Evolutionary conservation across 371 early-diverging fungal species (phyloP).

Genomic region (Mortierella sp.): DNA sequence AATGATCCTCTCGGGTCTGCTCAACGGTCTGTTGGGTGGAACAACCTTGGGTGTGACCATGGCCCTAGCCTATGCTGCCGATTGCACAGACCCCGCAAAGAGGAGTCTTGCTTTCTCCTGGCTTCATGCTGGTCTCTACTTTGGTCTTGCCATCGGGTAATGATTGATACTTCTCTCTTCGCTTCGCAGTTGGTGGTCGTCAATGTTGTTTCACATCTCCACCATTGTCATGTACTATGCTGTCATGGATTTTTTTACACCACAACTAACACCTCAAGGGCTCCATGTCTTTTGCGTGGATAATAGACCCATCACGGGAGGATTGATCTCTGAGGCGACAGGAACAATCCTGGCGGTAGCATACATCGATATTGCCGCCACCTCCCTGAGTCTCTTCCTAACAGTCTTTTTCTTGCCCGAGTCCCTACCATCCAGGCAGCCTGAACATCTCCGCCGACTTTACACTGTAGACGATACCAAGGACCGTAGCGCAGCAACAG

Average conservation of each 20-base stretch:
- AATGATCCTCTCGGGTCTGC: constrained; percentile 28
- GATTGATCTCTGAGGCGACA: constrained; percentile 21
- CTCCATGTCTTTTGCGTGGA: not conserved
- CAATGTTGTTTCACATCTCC: too few relatives aligned
- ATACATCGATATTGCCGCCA: constrained; percentile 51
- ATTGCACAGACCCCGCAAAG: constrained; percentile 49
- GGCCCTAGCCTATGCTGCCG: constrained; percentile 43
- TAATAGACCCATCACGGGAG: constrained; percentile 34
- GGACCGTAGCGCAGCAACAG: not conserved
- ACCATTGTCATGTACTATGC: not conserved
- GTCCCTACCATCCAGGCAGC: constrained; percentile 54
- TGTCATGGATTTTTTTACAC: not conserved
- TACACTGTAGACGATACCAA: constrained; percentile 3
- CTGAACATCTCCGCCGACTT: constrained; percentile 16
- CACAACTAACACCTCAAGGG: not conserved
- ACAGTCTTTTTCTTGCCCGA: constrained; percentile 62
- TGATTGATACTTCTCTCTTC: not conserved
- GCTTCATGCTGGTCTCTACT: constrained; percentile 38
- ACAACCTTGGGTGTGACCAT: constrained; percentile 32
- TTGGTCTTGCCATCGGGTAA: constrained; percentile 48
- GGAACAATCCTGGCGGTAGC: constrained; percentile 54
- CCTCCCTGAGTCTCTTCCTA: constrained; percentile 45
- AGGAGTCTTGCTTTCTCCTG: constrained; percentile 37
- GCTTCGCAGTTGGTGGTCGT: not conserved
- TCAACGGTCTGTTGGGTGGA: constrained; percentile 40